These are phyloP conservation scores for Penicillium fimorum DNA, from an alignment of 495 filamentous ascomycete genomes.

Conservation along the genomic window DNA sequence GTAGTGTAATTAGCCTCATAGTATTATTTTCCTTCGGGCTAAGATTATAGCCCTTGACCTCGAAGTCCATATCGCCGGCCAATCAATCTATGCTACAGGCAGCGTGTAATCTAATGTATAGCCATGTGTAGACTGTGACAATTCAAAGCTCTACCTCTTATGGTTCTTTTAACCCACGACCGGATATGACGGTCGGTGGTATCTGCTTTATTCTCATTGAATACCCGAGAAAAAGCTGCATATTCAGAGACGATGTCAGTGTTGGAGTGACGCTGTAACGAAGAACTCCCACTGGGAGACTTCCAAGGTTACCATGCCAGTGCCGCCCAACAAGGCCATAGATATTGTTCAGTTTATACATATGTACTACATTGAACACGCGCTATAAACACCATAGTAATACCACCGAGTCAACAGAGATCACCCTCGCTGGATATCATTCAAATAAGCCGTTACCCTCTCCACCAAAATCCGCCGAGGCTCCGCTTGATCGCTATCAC, in stretches of 20 bases:
- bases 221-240: not conserved
- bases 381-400: not conserved
- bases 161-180: not conserved
- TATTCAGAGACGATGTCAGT: not conserved
- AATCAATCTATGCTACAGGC: no score
- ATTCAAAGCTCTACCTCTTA: not conserved
- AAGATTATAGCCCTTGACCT: not conserved
- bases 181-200: not conserved
- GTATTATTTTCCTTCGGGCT: not conserved
- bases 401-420: not conserved
- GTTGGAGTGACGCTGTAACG: not conserved
- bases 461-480: conserved; percentile 37
- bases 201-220: not conserved
- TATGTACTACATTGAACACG: not conserved
- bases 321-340: not conserved
- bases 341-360: not conserved
- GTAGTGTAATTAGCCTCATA: not conserved
- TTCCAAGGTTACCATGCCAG: not conserved
- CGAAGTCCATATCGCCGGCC: no score
- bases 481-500: conserved; percentile 46
- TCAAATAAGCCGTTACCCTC: conserved; percentile 35
- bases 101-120: not conserved
- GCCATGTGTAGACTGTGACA: not conserved
- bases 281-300: not conserved
- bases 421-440: conserved; percentile 22